A percentile compares a stretch with the other conserved stretches of the same genome.
Conservation (phyloP, 495 filamentous ascomycete genomes). For the Xylaria nigripes region DNA sequence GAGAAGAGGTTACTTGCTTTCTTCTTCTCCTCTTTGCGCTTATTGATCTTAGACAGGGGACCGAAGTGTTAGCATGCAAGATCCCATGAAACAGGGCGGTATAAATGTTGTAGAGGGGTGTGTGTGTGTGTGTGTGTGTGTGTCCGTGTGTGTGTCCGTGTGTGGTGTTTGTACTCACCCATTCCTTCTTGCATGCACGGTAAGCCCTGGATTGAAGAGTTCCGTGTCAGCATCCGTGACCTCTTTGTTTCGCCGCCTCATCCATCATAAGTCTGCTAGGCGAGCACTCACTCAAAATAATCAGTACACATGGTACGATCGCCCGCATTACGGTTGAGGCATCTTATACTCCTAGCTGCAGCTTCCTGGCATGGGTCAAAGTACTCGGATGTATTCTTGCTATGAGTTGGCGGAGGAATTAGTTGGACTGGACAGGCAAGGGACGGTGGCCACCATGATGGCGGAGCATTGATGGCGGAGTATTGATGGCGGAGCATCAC, state of each 20-base stretch:
- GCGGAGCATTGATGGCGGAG: neutral
- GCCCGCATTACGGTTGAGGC: constrained; percentile 76
- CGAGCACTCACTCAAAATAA: constrained; percentile 74
- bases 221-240: constrained; percentile 14
- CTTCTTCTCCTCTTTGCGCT: constrained; percentile 43
- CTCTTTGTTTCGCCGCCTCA: neutral
- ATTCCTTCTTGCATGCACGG: constrained; percentile 87
- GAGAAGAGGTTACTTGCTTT: constrained; percentile 12
- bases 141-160: too few species aligned
- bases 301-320: constrained; percentile 83
- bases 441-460: neutral
- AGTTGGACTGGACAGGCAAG: constrained; percentile 1
- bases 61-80: constrained; percentile 13
- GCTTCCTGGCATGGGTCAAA: constrained; percentile 93
- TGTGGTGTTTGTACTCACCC: constrained; percentile 50
- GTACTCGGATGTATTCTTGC: constrained; percentile 77
- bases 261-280: neutral
- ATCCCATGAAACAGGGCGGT: neutral
- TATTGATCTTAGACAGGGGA: constrained; percentile 37
- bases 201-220: constrained; percentile 56
- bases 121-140: too few species aligned
- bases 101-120: too few species aligned
- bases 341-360: constrained; percentile 75
- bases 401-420: constrained; percentile 27
- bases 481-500: neutral